phyloP scores from a whole-genome alignment of 306 rosid species.

The Neltuma alba region DNA sequence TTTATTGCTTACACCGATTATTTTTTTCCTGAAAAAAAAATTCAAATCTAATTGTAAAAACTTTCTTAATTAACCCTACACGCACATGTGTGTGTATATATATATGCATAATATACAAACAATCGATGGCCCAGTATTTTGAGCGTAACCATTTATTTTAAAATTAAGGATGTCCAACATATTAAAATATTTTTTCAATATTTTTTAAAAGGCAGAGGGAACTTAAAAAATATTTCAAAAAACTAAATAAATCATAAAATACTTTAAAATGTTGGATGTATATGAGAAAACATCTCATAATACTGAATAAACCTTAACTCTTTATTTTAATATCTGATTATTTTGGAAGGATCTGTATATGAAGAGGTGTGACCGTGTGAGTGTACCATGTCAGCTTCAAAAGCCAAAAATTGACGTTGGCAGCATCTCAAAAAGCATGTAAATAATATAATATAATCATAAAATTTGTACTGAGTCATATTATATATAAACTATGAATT shows the following conservation, averaged over 20 bases:
- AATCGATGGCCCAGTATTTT: neutral
- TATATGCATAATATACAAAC: no score
- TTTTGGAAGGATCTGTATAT: conserved; percentile 5
- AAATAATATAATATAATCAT: neutral
- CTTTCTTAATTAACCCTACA: neutral
- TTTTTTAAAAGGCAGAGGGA: no score
- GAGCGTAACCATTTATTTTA: neutral
- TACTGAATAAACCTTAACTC: no score
- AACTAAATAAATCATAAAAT: no score
- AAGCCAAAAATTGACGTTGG: conserved; percentile 45
- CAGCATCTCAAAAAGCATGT: conserved; percentile 21
- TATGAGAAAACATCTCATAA: no score
- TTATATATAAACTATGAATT: neutral
- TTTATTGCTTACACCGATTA: neutral
- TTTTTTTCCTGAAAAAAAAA: neutral
- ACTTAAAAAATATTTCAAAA: no score
- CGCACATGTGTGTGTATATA: neutral
- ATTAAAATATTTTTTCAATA: no score
- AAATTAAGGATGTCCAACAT: no score
- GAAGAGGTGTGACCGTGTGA: conserved; percentile 24
- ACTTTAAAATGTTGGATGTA: no score
- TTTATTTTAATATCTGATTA: no score
- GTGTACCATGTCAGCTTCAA: conserved; percentile 42
- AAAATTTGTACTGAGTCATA: neutral
- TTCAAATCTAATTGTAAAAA: neutral